Evolutionary conservation across 225 moss, liverwort and hornwort genomes (phyloP).

Genomic region (Sphagnum tenellum): DNA sequence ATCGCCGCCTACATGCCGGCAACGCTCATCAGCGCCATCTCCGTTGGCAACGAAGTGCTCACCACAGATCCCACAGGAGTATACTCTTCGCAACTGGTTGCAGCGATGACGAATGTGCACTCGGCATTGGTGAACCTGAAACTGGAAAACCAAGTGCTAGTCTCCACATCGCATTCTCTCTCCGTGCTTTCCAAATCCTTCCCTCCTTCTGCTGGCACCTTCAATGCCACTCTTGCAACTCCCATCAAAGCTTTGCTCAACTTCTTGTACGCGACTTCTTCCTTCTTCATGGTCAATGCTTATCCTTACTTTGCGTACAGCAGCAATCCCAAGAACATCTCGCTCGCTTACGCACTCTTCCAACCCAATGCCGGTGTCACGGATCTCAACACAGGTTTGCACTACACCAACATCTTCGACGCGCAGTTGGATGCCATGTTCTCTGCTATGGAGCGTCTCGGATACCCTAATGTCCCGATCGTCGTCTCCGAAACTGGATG

Average conservation of each 20-base stretch:
- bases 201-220: conserved; percentile 14
- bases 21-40: conserved; percentile 10
- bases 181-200: conserved; percentile 2
- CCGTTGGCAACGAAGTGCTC: conserved; percentile 19
- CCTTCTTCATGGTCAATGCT: conserved; percentile 12
- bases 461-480: conserved; percentile 5
- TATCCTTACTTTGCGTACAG: conserved; percentile 5
- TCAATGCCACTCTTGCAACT: conserved; percentile 2
- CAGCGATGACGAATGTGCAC: conserved; percentile 30
- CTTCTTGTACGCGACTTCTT: conserved; percentile 5
- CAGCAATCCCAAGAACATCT: conserved; percentile 1
- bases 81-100: conserved; percentile 8
- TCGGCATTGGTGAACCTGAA: conserved; percentile 8
- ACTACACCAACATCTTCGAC: conserved; percentile 6
- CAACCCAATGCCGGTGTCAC: conserved; percentile 1
- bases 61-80: background rate
- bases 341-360: conserved; percentile 11
- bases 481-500: conserved; percentile 11
- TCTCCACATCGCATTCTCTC: no score
- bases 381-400: conserved; percentile 5
- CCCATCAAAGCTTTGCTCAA: conserved; percentile 5
- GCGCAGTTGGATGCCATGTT: conserved; percentile 9
- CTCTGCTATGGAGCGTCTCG: background rate
- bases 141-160: background rate
- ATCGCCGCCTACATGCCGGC: conserved; percentile 1